Conservation (phyloP, 179 eudicot species). For the Camellia oleifera region DNA sequence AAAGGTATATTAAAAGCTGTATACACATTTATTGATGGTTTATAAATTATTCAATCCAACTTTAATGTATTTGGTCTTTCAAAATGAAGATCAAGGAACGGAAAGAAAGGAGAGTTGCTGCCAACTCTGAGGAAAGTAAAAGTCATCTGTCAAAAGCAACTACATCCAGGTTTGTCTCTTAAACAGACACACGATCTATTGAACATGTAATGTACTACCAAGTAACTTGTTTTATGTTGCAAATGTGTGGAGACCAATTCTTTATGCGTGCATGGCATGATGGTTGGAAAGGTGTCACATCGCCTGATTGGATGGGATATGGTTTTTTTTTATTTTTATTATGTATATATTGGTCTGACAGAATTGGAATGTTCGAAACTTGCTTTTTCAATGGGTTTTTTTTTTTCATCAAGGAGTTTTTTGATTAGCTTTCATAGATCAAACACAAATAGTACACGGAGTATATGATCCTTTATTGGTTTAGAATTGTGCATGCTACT, state of each 20-base stretch:
- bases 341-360: background rate
- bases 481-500: background rate
- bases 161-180: conserved; percentile 59
- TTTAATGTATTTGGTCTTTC: background rate
- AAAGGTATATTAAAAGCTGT: conserved; percentile 46
- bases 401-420: background rate
- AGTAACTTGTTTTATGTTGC: background rate
- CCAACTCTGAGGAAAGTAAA: conserved; percentile 51
- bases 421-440: background rate
- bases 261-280: background rate
- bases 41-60: background rate
- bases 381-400: background rate
- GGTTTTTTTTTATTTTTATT: background rate
- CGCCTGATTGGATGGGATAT: background rate
- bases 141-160: conserved; percentile 78
- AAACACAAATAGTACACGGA: background rate
- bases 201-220: background rate
- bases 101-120: conserved; percentile 55
- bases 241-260: background rate
- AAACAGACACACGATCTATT: background rate
- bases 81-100: conserved; percentile 70
- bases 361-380: background rate
- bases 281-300: background rate
- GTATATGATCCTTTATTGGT: background rate
- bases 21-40: background rate